These are phyloP conservation scores for Aaosphaeria arxii DNA, from an alignment of 2,329 filamentous ascomycete genomes.

Conservation along the genomic window DNA sequence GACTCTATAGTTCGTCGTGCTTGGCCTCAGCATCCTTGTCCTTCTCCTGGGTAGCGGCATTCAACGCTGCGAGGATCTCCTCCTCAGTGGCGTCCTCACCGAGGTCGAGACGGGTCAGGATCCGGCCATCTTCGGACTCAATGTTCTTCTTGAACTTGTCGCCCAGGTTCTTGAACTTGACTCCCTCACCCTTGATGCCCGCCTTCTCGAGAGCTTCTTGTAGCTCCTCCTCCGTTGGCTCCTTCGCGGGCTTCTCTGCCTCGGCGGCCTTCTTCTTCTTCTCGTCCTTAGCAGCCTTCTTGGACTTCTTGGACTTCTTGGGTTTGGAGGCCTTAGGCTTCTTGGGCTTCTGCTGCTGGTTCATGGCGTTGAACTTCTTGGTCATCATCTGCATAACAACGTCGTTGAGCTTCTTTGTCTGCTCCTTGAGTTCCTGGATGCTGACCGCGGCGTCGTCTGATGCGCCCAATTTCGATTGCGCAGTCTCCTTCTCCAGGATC, in stretches of 20 bases:
- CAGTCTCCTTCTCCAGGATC: constrained; percentile 68
- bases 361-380: constrained; percentile 48
- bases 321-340: constrained; percentile 18
- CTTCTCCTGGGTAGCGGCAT: constrained; percentile 30
- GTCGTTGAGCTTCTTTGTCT: constrained; percentile 69
- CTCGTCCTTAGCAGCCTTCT: constrained; percentile 26
- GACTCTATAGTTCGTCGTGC: background rate
- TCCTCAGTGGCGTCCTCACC: constrained; percentile 32
- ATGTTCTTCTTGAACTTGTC: constrained; percentile 14
- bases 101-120: constrained; percentile 23
- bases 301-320: constrained; percentile 31
- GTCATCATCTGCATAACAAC: constrained; percentile 67
- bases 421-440: constrained; percentile 62
- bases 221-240: constrained; percentile 27
- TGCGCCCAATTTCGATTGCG: constrained; percentile 67
- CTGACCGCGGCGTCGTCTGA: constrained; percentile 73
- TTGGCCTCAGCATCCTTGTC: constrained; percentile 6
- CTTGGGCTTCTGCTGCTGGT: constrained; percentile 34
- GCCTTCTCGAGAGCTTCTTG: constrained; percentile 29
- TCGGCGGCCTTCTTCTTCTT: constrained; percentile 19
- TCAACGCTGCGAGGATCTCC: constrained; percentile 49
- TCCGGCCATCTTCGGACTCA: constrained; percentile 15
- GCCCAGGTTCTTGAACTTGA: constrained; percentile 7
- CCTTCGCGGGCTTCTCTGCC: constrained; percentile 19
- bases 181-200: constrained; percentile 23